Percentiles rank a stretch among this genome's conserved stretches.
These are phyloP conservation scores for Suhomyces canberraensis DNA, from an alignment of 805 yeast genomes.

Conservation along the genomic window DNA sequence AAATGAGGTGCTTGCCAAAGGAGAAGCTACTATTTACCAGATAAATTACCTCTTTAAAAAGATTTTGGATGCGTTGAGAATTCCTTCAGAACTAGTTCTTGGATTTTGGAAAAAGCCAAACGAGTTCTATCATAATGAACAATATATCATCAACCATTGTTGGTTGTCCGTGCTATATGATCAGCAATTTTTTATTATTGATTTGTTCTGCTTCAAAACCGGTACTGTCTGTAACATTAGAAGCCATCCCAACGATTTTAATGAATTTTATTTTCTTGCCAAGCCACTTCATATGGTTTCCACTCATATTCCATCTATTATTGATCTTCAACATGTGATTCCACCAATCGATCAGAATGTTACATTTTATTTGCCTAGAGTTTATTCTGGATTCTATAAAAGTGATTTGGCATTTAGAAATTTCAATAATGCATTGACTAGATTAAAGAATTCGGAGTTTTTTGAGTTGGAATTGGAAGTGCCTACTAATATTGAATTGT, in stretches of 20 bases:
- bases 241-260: slow-evolving; percentile 18
- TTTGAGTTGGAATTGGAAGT: slow-evolving; percentile 74
- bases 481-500: slow-evolving; percentile 68
- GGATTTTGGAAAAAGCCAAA: slow-evolving; percentile 86
- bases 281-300: slow-evolving; percentile 73
- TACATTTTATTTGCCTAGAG: slow-evolving; percentile 78
- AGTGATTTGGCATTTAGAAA: slow-evolving; percentile 55
- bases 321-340: slow-evolving; percentile 76
- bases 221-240: slow-evolving; percentile 31
- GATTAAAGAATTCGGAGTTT: slow-evolving; percentile 70
- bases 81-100: slow-evolving; percentile 70
- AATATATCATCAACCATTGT: slow-evolving; percentile 68
- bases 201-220: slow-evolving; percentile 42
- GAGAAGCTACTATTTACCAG: slow-evolving; percentile 65
- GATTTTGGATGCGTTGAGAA: slow-evolving; percentile 65
- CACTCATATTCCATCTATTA: slow-evolving; percentile 82
- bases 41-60: slow-evolving; percentile 72
- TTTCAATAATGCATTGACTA: slow-evolving; percentile 74
- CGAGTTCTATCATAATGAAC: slow-evolving; percentile 48
- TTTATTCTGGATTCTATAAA: slow-evolving; percentile 75
- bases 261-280: slow-evolving; percentile 70
- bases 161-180: slow-evolving; percentile 83
- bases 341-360: slow-evolving; percentile 80
- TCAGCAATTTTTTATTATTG: slow-evolving; percentile 78
- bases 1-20: slow-evolving; percentile 40